Conservation (phyloP, 1,284 basidiomycete genomes). For the Phellopilus nigrolimitatus region DNA sequence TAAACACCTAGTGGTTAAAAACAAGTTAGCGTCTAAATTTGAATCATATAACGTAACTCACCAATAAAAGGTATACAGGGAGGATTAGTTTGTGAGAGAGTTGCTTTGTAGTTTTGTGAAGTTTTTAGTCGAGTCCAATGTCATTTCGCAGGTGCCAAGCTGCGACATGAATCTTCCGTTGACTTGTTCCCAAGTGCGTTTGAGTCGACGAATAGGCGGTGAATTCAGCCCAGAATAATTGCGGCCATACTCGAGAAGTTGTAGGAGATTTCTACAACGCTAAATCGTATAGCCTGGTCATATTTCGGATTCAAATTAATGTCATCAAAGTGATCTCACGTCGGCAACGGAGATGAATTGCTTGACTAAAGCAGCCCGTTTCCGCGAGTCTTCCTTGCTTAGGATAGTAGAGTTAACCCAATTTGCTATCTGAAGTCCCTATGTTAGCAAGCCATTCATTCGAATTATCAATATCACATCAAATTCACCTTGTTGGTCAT, state of each 20-base stretch:
- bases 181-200: slow-evolving; percentile 94
- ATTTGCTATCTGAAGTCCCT: slow-evolving; percentile 63
- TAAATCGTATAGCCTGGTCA: slow-evolving; percentile 32
- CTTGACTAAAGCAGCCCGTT: slow-evolving; percentile 78
- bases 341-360: slow-evolving; percentile 94
- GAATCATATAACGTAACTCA: no score
- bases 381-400: slow-evolving; percentile 80
- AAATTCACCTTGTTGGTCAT: slow-evolving; percentile 78
- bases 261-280: slow-evolving; percentile 85
- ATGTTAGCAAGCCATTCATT: slow-evolving; percentile 8
- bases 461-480: not conserved
- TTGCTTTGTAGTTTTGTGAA: slow-evolving; percentile 89
- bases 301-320: slow-evolving; percentile 13
- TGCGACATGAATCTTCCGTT: slow-evolving; percentile 66
- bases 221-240: slow-evolving; percentile 95
- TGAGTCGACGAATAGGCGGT: slow-evolving; percentile 87
- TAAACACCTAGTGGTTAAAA: slow-evolving; percentile 97
- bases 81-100: slow-evolving; percentile 81
- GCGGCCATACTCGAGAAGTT: slow-evolving; percentile 98
- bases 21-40: no score
- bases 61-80: slow-evolving; percentile 98
- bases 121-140: slow-evolving; percentile 87
- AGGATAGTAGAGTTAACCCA: slow-evolving; percentile 95
- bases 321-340: slow-evolving; percentile 44
- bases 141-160: slow-evolving; percentile 70